These are phyloP conservation scores for Cryphonectria carpinicola DNA, from an alignment of 2,329 filamentous ascomycete genomes.

Conservation along the genomic window DNA sequence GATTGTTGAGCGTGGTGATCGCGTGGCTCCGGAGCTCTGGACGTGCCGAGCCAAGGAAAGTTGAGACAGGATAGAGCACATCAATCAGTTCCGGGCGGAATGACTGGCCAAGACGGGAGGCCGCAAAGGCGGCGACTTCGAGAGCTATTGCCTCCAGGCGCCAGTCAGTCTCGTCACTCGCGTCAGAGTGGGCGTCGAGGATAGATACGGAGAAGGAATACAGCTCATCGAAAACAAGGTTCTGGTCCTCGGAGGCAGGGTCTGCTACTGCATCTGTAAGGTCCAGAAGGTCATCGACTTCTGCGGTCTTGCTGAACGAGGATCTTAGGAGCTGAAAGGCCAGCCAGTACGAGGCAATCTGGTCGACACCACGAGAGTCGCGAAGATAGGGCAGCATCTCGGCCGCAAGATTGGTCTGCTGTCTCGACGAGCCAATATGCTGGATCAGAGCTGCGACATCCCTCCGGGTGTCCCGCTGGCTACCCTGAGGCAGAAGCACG, in stretches of 20 bases:
- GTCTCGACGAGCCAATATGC: slow-evolving; percentile 59
- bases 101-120: slow-evolving; percentile 63
- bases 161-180: slow-evolving; percentile 60
- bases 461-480: slow-evolving; percentile 64
- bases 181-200: slow-evolving; percentile 58
- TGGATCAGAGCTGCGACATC: slow-evolving; percentile 63
- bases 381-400: slow-evolving; percentile 68
- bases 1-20: slow-evolving; percentile 77
- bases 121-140: slow-evolving; percentile 78
- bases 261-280: slow-evolving; percentile 46
- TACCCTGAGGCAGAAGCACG: slow-evolving; percentile 65
- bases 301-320: slow-evolving; percentile 52
- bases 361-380: slow-evolving; percentile 58
- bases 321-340: slow-evolving; percentile 72
- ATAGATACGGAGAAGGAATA: slow-evolving; percentile 70
- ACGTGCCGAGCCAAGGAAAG: slow-evolving; percentile 77
- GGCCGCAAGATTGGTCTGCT: slow-evolving; percentile 63
- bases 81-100: slow-evolving; percentile 90
- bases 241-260: slow-evolving; percentile 46
- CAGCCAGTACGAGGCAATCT: slow-evolving; percentile 79
- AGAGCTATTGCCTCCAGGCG: slow-evolving; percentile 77
- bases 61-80: slow-evolving; percentile 86
- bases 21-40: slow-evolving; percentile 76
- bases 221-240: slow-evolving; percentile 63
- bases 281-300: slow-evolving; percentile 70